Evolutionary conservation across 257 asterid species (phyloP).

Genomic region (Primulina huaijiensis): DNA sequence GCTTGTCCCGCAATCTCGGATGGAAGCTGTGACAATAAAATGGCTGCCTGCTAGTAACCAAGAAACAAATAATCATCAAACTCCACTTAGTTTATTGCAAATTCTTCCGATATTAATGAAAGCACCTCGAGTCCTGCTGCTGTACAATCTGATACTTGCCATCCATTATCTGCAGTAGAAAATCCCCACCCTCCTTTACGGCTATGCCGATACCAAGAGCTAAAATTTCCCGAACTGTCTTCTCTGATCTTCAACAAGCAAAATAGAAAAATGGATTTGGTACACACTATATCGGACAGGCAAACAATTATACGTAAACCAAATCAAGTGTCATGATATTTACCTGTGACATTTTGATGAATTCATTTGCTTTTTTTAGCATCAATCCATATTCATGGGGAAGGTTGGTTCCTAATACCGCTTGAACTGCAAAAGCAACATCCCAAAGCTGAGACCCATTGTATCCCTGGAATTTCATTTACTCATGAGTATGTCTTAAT

Average conservation of each 20-base stretch:
- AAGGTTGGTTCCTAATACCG: conserved; percentile 51
- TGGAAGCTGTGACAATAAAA: conserved; percentile 50
- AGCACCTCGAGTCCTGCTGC: conserved; percentile 70
- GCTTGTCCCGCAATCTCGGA: conserved; percentile 46
- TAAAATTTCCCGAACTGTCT: conserved; percentile 32
- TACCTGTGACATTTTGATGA: conserved; percentile 66
- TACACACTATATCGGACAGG: neutral
- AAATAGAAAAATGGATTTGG: neutral
- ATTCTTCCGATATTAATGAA: neutral
- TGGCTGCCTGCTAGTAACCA: conserved; percentile 41
- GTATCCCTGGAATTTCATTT: conserved; percentile 64
- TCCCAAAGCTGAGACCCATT: conserved; percentile 99
- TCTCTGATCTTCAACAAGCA: conserved; percentile 34
- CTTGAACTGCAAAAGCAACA: conserved; percentile 81
- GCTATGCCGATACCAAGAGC: conserved; percentile 56
- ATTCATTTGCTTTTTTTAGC: conserved; percentile 53
- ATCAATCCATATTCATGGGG: conserved; percentile 39
- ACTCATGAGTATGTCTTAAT: conserved; percentile 5
- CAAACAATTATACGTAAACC: neutral
- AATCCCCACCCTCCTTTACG: conserved; percentile 82
- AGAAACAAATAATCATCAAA: neutral
- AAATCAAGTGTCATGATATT: neutral
- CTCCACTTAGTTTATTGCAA: neutral
- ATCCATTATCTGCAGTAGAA: conserved; percentile 69
- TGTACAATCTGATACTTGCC: conserved; percentile 68